Evolutionary conservation across 805 yeast species (phyloP), one percentile per base, ranked within the genome.

Genomic region (Kuraishia cidri): DNA sequence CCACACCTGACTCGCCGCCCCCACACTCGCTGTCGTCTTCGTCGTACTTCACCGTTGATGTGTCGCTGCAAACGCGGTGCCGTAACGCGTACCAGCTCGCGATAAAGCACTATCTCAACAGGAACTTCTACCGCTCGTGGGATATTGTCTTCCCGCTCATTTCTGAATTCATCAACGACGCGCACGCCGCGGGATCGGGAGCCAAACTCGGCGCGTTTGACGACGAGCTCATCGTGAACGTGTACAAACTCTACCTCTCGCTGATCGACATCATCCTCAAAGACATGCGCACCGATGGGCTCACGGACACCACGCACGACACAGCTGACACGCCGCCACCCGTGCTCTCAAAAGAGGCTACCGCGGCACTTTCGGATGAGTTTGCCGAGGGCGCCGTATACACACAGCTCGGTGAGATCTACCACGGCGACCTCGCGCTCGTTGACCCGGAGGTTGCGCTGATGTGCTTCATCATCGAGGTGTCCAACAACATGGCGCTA

Each of bases 91-190:
- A 54, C 41, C 63, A 63, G 33, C 44, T 61, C 32, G 67, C 69
- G 2, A 58, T 64, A 32, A 60, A 58, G 37, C 58, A 56, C 38
- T 64, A 64, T 37, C 40, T 64, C 26, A 62, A 62, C 32, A 44
- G 54, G 31, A 46, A 48, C 25, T 56, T 56, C 33, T 34, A 33
- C 15, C 34, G 42, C 8, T 45, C 59, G 3, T 54, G 58, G 55
- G 38, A 35, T 11, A 36, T 52, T 5, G 36, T 44, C 6, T 22
- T 26, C 13, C 48, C 52, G 2, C 23, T 52, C 26, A 37, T 55
- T 2, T 23, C 36, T 11, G 48, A 41, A 4, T 32, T 46, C 6
- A 26, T 38, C 6, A 29, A 29, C 7, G 32, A 36, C 5, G 31
- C 33, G 14, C 28, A 27, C 6, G 33, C 28, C 22, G 23, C 17